A percentile compares a stretch with the other conserved stretches of the same genome.
Conservation (phyloP, 2,329 filamentous ascomycete species). For the Xylaria multiplex region DNA sequence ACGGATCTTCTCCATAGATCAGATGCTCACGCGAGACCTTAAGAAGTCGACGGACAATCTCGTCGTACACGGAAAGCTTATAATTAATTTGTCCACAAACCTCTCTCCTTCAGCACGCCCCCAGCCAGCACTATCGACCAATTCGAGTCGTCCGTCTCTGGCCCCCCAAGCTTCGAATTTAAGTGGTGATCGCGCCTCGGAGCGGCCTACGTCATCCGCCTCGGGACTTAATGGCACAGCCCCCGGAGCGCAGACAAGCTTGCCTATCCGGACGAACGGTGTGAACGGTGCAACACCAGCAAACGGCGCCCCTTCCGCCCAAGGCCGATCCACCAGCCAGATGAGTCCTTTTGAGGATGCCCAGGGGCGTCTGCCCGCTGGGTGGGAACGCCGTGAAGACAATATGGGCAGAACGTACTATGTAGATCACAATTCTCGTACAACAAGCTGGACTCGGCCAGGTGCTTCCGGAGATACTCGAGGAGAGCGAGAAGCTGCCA, state of each 20-base stretch:
- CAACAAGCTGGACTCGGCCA: conserved; percentile 95
- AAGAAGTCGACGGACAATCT: conserved; percentile 99
- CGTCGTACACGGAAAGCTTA: conserved; percentile 96
- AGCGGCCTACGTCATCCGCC: conserved; percentile 64
- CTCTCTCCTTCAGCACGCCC: conserved; percentile 73
- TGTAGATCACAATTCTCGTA: conserved; percentile 96
- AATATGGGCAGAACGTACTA: conserved; percentile 96
- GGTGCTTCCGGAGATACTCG: conserved; percentile 81
- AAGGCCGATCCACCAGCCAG: conserved; percentile 60
- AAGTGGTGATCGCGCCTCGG: conserved; percentile 56
- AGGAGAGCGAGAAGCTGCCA: conserved; percentile 85
- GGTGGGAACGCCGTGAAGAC: conserved; percentile 96
- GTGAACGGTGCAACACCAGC: conserved; percentile 53
- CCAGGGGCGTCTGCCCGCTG: conserved; percentile 90
- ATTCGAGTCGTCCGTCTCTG: conserved; percentile 59
- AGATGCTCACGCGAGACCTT: conserved; percentile 97
- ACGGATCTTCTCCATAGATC: conserved; percentile 68
- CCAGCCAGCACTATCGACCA: conserved; percentile 50
- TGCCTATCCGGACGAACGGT: conserved; percentile 61
- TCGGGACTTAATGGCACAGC: conserved; percentile 59
- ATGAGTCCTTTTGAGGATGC: conserved; percentile 95
- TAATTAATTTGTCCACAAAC: conserved; percentile 95
- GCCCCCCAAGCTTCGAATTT: conserved; percentile 58
- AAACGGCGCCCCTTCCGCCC: conserved; percentile 52
- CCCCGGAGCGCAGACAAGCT: conserved; percentile 53